These are phyloP conservation scores for Penicillium sp. DNA, from an alignment of 2,329 filamentous ascomycete genomes.

Conservation along the genomic window DNA sequence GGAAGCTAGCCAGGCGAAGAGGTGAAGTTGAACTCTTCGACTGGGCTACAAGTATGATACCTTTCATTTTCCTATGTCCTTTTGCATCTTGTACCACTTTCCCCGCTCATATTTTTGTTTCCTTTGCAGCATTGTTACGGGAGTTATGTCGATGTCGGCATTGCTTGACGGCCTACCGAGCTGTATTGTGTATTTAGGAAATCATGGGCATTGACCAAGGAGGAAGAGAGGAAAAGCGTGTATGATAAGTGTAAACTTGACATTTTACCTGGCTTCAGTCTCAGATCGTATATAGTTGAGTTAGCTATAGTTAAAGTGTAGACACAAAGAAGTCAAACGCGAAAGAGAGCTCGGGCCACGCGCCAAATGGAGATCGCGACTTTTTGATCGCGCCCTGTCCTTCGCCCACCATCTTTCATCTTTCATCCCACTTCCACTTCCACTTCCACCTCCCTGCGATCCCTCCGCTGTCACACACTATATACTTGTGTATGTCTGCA, in stretches of 20 bases:
- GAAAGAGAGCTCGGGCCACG: slow-evolving; percentile 35
- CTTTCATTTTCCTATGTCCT: neutral
- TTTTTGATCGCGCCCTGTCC: slow-evolving; percentile 27
- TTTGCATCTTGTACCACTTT: slow-evolving; percentile 6
- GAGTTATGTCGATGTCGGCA: slow-evolving; percentile 5
- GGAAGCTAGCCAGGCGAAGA: slow-evolving; percentile 30
- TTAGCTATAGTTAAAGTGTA: neutral
- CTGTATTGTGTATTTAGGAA: slow-evolving; percentile 17
- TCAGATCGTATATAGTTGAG: no score
- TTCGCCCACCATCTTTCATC: slow-evolving; percentile 7
- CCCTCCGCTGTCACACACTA: neutral
- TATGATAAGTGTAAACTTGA: slow-evolving; percentile 10
- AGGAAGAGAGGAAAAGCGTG: slow-evolving; percentile 7
- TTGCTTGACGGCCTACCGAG: neutral
- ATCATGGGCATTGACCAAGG: slow-evolving; percentile 6
- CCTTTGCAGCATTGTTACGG: slow-evolving; percentile 13
- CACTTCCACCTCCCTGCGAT: neutral
- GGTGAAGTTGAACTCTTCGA: slow-evolving; percentile 14
- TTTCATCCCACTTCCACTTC: neutral
- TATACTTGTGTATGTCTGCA: neutral
- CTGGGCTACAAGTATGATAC: neutral
- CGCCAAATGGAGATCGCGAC: slow-evolving; percentile 37
- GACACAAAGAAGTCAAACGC: slow-evolving; percentile 9
- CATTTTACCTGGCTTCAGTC: neutral
- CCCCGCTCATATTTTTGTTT: slow-evolving; percentile 1